Base-by-base conservation (phyloP, 108 stramenopile species). In the Cylindrotheca fusiformis region DNA sequence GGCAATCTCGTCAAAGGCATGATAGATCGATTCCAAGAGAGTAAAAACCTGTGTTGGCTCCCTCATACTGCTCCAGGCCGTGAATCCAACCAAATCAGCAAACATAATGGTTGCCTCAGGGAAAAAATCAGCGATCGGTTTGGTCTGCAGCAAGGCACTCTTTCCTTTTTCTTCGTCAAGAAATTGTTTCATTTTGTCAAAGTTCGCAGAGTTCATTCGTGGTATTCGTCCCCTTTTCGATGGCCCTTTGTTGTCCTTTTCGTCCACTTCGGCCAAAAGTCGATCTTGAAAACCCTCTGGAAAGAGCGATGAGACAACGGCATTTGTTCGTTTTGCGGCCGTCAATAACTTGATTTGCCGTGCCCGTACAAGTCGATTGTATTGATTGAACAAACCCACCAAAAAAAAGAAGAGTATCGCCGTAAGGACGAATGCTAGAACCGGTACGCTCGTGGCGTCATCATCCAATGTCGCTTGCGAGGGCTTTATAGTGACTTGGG, bases 301-400 rank as follows among this genome's bases (percentile, higher is more conserved):
- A 24, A 71, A 71, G 19, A 71, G 53, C 22, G 31, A 44, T 2
- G 52, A 49, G 4, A 71, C 69, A 44, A 78, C 55, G 6, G 48
- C 61, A 28, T 41, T 58, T 21, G 71, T 56, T 44, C 59, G 68
- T 17, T 52, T 52, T 2, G 68, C 68, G 3, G 44, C 53, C 1
- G 52, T 36, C 28, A 78, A n/a, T 5, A 78, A 21, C 52, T 60
- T 74, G 22, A 44, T 46, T 28, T 78, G 72, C n/a, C 77, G 67
- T 51, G 6, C 25, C 47, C 65, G 32, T 4, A 78, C 77, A 21
- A 70, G 33, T 0, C 25, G 32, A 47, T 78, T 71, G 30, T 74
- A 78, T 4, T 64, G 18, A 18, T 50, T 21, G 48, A 62, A 62
- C 24, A 49, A 27, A 6, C 6, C 36, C 6, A 41, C 36, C 36